Percentiles rank a stretch among this genome's conserved stretches.
phyloP scores from a whole-genome alignment of 139 green algal genomes.

The Tetraselmis chui region DNA sequence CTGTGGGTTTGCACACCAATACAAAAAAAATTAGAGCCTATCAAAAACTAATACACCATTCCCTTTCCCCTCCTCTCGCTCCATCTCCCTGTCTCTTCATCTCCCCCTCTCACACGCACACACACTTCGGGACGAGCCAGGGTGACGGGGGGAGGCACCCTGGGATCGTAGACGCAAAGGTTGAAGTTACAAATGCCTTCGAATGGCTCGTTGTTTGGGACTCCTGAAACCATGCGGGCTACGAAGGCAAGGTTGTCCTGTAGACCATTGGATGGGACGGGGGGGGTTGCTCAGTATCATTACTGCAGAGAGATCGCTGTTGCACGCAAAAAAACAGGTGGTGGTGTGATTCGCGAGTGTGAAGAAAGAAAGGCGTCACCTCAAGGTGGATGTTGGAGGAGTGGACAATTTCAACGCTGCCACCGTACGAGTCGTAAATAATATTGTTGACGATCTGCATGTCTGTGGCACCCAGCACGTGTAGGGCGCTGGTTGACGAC shows the following conservation, averaged over 20 bases:
- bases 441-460: background rate
- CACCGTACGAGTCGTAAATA: background rate
- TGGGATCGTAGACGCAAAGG: background rate
- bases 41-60: too few relatives aligned
- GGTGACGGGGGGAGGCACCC: too few relatives aligned
- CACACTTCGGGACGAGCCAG: too few relatives aligned
- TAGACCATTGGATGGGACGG: too few relatives aligned
- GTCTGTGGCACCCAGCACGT: background rate
- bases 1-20: too few relatives aligned
- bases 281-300: too few relatives aligned
- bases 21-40: too few relatives aligned
- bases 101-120: too few relatives aligned
- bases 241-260: background rate
- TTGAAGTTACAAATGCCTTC: background rate
- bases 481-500: background rate
- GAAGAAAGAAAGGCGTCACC: background rate
- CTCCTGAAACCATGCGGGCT: background rate
- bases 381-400: background rate
- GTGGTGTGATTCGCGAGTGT: background rate
- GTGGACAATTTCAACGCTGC: background rate
- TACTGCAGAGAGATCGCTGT: too few relatives aligned
- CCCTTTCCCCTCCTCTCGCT: too few relatives aligned
- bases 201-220: background rate
- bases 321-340: too few relatives aligned
- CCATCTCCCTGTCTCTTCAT: too few relatives aligned